Conservation (phyloP, 2,329 filamentous ascomycete species). For the Rachicladosporium sp. region DNA sequence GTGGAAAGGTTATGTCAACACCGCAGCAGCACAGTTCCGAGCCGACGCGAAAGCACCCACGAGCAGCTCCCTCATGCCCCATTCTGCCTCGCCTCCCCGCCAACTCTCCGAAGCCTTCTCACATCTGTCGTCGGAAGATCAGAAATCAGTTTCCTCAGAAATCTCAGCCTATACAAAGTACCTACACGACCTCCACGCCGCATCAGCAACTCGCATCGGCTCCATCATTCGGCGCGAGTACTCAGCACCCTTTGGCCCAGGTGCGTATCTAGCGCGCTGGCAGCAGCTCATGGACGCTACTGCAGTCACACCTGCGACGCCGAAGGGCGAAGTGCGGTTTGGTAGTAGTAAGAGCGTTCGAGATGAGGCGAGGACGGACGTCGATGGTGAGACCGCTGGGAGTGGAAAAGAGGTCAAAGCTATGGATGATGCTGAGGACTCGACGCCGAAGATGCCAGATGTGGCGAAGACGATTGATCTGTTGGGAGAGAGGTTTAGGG, state of each 20-base stretch:
- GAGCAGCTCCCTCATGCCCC: constrained; percentile 11
- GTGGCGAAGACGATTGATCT: constrained; percentile 20
- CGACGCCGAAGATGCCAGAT: constrained; percentile 16
- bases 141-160: constrained; percentile 34
- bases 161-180: constrained; percentile 52
- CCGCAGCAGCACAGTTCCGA: constrained; percentile 45
- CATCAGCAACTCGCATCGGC: constrained; percentile 45
- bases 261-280: constrained; percentile 62
- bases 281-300: constrained; percentile 60
- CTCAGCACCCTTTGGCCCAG: constrained; percentile 48
- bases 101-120: constrained; percentile 31
- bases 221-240: constrained; percentile 37
- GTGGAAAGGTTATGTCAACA: constrained; percentile 50
- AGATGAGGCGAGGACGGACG: constrained; percentile 24
- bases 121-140: constrained; percentile 37
- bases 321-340: constrained; percentile 39
- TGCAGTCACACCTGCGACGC: constrained; percentile 48
- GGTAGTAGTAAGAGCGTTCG: constrained; percentile 24
- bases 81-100: constrained; percentile 17
- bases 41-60: constrained; percentile 15
- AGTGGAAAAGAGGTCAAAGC: constrained; percentile 16
- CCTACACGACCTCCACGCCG: constrained; percentile 41
- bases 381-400: constrained; percentile 20
- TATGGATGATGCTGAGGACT: constrained; percentile 19
- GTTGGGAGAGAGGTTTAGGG: constrained; percentile 22